Percentiles rank a stretch among this genome's conserved stretches.
Evolutionary conservation across 1,284 basidiomycete genomes (phyloP).

Genomic region (Apiotrichum veenhuisii): DNA sequence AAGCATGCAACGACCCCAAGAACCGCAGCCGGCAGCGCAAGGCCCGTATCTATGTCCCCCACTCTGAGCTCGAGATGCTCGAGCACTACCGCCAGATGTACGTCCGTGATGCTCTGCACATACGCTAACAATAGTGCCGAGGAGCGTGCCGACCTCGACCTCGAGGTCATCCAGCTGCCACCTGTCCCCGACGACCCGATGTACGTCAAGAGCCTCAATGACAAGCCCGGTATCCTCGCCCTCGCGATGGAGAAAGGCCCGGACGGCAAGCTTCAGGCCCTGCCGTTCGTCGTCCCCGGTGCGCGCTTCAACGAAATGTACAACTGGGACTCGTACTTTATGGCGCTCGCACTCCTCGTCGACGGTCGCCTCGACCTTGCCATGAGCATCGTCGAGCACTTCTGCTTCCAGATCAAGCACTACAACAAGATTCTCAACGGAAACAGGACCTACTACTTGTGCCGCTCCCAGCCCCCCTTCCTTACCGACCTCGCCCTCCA

Average conservation of each 20-base stretch:
- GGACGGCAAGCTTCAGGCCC: slow-evolving; percentile 79
- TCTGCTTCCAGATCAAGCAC: slow-evolving; percentile 97
- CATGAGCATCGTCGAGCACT: slow-evolving; percentile 96
- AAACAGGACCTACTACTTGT: slow-evolving; percentile 66
- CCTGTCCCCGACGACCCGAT: slow-evolving; percentile 75
- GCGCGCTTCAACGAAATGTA: slow-evolving; percentile 93
- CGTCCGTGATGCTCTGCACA: slow-evolving; percentile 12
- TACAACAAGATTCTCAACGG: slow-evolving; percentile 70
- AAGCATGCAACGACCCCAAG: slow-evolving; percentile 95
- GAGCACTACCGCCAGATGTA: slow-evolving; percentile 72
- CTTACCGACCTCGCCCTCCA: slow-evolving; percentile 97
- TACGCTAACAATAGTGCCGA: slow-evolving; percentile 34
- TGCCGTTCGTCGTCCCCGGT: slow-evolving; percentile 95
- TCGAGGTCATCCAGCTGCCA: slow-evolving; percentile 87
- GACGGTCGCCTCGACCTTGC: slow-evolving; percentile 92
- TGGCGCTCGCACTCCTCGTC: slow-evolving; percentile 75
- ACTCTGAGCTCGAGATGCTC: slow-evolving; percentile 86
- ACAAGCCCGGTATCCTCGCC: slow-evolving; percentile 87
- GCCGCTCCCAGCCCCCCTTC: slow-evolving; percentile 95
- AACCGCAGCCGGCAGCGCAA: slow-evolving; percentile 80
- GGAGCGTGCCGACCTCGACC: slow-evolving; percentile 82
- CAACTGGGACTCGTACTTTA: slow-evolving; percentile 49
- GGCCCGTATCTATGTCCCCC: slow-evolving; percentile 90
- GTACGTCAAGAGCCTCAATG: slow-evolving; percentile 90
- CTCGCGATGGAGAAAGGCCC: slow-evolving; percentile 86